These are phyloP conservation scores for Elongisporangium anandrum DNA, from an alignment of 352 stramenopile genomes.

Conservation along the genomic window DNA sequence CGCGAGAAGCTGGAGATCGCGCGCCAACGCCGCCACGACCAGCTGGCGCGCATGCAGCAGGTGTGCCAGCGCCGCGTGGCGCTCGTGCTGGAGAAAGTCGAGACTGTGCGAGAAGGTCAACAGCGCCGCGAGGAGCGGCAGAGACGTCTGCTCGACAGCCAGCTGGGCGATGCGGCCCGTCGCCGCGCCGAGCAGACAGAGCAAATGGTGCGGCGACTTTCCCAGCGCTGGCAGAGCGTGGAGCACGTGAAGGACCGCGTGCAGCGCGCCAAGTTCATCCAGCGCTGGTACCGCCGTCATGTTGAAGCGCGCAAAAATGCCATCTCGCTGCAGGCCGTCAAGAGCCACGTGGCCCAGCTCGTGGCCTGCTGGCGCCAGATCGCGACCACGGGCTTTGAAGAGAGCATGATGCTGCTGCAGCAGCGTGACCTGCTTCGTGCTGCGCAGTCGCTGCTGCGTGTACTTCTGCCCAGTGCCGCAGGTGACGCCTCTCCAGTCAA, in stretches of 20 bases:
- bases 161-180: constrained; percentile 42
- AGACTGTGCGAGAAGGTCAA: constrained; percentile 40
- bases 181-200: constrained; percentile 52
- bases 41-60: constrained; percentile 36
- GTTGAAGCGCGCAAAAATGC: constrained; percentile 39
- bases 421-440: constrained; percentile 41
- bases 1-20: constrained; percentile 47
- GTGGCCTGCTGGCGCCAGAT: constrained; percentile 43
- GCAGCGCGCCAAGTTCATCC: constrained; percentile 61
- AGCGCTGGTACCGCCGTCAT: constrained; percentile 63
- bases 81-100: constrained; percentile 46
- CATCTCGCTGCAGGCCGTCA: constrained; percentile 24
- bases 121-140: constrained; percentile 29
- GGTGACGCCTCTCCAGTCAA: constrained; percentile 10
- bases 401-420: constrained; percentile 63
- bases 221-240: constrained; percentile 61
- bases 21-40: constrained; percentile 33
- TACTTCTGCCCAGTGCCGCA: constrained; percentile 29
- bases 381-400: constrained; percentile 33
- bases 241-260: constrained; percentile 62
- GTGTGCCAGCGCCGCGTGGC: constrained; percentile 40
- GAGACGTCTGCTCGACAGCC: constrained; percentile 29
- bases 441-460: constrained; percentile 46
- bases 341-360: constrained; percentile 29
- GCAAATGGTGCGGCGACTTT: constrained; percentile 42